phyloP scores from a whole-genome alignment of 2,329 filamentous ascomycete species.

The Westerdykella aurantiaca region DNA sequence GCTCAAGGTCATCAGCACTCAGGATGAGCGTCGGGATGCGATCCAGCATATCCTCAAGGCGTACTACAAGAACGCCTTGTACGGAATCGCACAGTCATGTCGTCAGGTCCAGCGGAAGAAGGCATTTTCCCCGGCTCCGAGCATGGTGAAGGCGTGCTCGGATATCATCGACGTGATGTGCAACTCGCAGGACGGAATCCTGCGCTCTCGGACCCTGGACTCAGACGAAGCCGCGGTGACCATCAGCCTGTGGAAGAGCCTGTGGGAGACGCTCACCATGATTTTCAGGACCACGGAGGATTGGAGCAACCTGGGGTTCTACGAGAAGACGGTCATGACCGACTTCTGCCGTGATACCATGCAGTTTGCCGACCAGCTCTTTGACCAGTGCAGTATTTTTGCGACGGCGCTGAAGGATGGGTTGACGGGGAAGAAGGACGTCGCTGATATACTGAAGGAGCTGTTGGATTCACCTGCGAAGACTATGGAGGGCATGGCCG shows the following conservation, averaged over 20 bases:
- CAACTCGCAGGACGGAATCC: conserved; percentile 56
- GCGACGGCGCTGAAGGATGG: conserved; percentile 58
- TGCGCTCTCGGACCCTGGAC: conserved; percentile 55
- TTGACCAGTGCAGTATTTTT: conserved; percentile 80
- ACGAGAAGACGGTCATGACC: conserved; percentile 69
- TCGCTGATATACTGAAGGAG: conserved; percentile 35
- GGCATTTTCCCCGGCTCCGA: conserved; percentile 55
- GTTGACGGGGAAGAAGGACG: conserved; percentile 24
- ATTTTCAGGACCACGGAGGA: conserved; percentile 77
- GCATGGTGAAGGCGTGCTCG: conserved; percentile 55
- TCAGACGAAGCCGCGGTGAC: conserved; percentile 60
- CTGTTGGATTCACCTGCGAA: conserved; percentile 60
- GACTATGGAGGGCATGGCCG: conserved; percentile 65
- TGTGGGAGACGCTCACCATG: conserved; percentile 75
- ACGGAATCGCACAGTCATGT: conserved; percentile 52
- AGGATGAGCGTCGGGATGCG: conserved; percentile 57
- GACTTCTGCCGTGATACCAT: conserved; percentile 93
- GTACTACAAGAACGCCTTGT: conserved; percentile 53
- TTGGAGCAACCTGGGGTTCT: conserved; percentile 68
- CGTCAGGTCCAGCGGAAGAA: conserved; percentile 51
- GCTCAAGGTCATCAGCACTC: conserved; percentile 72
- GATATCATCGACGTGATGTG: conserved; percentile 61
- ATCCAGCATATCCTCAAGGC: conserved; percentile 55
- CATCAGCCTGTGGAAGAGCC: conserved; percentile 72
- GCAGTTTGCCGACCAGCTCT: conserved; percentile 80